A percentile compares a stretch with the other conserved stretches of the same genome.
These are phyloP conservation scores for Handroanthus guayacan DNA, from an alignment of 257 asterid species.

Conservation along the genomic window DNA sequence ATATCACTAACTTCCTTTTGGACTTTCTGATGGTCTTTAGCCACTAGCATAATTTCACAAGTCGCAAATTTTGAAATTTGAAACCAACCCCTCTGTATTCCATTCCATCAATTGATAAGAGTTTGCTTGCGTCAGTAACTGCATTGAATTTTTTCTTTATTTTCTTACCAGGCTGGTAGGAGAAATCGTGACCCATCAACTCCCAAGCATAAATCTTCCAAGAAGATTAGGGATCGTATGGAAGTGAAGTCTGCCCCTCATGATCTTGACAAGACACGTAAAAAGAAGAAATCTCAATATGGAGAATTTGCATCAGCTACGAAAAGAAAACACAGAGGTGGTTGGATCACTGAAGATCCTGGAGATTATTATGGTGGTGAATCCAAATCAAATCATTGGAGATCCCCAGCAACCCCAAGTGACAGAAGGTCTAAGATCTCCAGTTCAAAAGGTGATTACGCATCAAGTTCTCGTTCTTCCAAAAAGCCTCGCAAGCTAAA, in stretches of 20 bases:
- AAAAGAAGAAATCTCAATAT: slow-evolving; percentile 43
- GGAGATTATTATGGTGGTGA: slow-evolving; percentile 46
- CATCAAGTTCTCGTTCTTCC: slow-evolving; percentile 55
- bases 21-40: background rate
- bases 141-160: slow-evolving; percentile 7
- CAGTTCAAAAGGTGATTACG: slow-evolving; percentile 43
- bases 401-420: slow-evolving; percentile 68
- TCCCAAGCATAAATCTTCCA: slow-evolving; percentile 58
- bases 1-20: slow-evolving; percentile 28
- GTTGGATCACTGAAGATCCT: slow-evolving; percentile 75
- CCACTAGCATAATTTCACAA: background rate
- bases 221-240: slow-evolving; percentile 46
- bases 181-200: slow-evolving; percentile 70
- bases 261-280: slow-evolving; percentile 47
- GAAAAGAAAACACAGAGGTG: slow-evolving; percentile 64
- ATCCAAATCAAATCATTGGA: slow-evolving; percentile 48
- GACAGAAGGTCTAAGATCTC: slow-evolving; percentile 41
- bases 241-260: slow-evolving; percentile 60
- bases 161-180: slow-evolving; percentile 55
- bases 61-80: slow-evolving; percentile 21
- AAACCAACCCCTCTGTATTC: background rate
- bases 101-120: background rate
- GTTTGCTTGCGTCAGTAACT: background rate
- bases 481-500: slow-evolving; percentile 35
- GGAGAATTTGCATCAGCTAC: slow-evolving; percentile 41